Percentiles rank a stretch among this genome's conserved stretches.
Evolutionary conservation across 2,329 filamentous ascomycete species (phyloP).

Genomic region (Aaosphaeria arxii): DNA sequence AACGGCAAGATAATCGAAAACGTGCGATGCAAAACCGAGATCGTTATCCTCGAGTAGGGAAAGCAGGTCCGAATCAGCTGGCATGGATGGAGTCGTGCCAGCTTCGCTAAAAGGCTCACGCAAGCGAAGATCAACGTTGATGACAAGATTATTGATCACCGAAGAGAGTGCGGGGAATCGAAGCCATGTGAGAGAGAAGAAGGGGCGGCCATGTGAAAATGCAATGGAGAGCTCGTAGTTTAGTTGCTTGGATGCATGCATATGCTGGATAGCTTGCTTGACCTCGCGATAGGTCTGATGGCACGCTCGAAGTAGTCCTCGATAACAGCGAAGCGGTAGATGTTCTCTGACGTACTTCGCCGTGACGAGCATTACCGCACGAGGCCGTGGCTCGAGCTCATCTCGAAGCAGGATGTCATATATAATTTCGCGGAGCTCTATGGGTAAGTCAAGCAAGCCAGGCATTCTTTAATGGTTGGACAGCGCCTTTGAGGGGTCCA

Average conservation of each 20-base stretch:
- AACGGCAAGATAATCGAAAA: conserved; percentile 31
- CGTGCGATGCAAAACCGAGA: conserved; percentile 22
- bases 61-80: conserved; percentile 21
- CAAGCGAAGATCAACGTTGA: conserved; percentile 28
- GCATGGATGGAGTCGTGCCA: conserved; percentile 9
- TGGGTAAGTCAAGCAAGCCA: conserved; percentile 26
- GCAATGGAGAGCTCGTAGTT: conserved; percentile 24
- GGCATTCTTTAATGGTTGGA: conserved; percentile 12
- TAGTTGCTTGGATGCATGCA: conserved; percentile 11
- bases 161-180: conserved; percentile 24
- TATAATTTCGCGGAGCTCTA: conserved; percentile 26
- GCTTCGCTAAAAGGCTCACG: conserved; percentile 20
- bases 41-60: conserved; percentile 23
- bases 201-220: conserved; percentile 32
- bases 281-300: conserved; percentile 21
- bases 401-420: conserved; percentile 24
- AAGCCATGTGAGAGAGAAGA: conserved; percentile 27
- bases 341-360: conserved; percentile 25
- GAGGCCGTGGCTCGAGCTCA: conserved; percentile 16
- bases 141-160: conserved; percentile 23
- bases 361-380: conserved; percentile 28
- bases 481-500: conserved; percentile 1
- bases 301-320: conserved; percentile 21
- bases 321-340: conserved; percentile 24
- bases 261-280: conserved; percentile 25